Conservation (phyloP, 106 monocot genomes). For the Xerophyta viscosa region DNA sequence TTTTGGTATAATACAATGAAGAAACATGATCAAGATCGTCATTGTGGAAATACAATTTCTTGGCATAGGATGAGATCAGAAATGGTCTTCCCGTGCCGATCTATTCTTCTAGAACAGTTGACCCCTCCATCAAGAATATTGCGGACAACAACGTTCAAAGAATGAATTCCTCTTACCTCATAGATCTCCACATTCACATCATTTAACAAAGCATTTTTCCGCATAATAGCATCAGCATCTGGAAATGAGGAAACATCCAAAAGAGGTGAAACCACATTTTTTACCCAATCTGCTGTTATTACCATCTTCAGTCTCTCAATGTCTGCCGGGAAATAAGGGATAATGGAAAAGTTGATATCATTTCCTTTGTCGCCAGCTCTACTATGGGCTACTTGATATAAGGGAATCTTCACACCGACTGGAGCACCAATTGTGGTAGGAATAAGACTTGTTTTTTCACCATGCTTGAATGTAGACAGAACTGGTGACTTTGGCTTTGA, state of each 20-base stretch:
- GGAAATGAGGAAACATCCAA: slow-evolving; percentile 33
- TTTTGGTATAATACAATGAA: no score
- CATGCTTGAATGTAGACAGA: slow-evolving; percentile 2
- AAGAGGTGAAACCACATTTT: slow-evolving; percentile 44
- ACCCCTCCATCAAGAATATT: slow-evolving; percentile 94
- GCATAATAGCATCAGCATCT: slow-evolving; percentile 8
- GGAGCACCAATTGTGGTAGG: slow-evolving; percentile 22
- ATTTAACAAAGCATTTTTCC: slow-evolving; percentile 15
- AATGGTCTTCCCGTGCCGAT: slow-evolving; percentile 87
- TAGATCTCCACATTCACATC: slow-evolving; percentile 69
- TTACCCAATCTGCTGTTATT: slow-evolving; percentile 74
- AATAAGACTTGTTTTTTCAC: not conserved
- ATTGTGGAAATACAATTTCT: slow-evolving; percentile 55
- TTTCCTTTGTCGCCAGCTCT: slow-evolving; percentile 94
- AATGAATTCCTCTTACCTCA: slow-evolving; percentile 64
- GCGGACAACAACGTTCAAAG: slow-evolving; percentile 78
- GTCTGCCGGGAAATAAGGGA: slow-evolving; percentile 71
- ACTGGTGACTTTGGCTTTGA: not conserved
- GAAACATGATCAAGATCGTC: no score
- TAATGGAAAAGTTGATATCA: slow-evolving; percentile 87
- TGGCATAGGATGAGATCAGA: slow-evolving; percentile 88
- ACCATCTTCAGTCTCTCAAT: slow-evolving; percentile 49
- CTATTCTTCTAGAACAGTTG: slow-evolving; percentile 90
- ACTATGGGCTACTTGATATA: slow-evolving; percentile 83
- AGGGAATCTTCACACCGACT: slow-evolving; percentile 44